Conservation (phyloP, 768 basidiomycete species). For the Chlorophyllum brunneum region DNA sequence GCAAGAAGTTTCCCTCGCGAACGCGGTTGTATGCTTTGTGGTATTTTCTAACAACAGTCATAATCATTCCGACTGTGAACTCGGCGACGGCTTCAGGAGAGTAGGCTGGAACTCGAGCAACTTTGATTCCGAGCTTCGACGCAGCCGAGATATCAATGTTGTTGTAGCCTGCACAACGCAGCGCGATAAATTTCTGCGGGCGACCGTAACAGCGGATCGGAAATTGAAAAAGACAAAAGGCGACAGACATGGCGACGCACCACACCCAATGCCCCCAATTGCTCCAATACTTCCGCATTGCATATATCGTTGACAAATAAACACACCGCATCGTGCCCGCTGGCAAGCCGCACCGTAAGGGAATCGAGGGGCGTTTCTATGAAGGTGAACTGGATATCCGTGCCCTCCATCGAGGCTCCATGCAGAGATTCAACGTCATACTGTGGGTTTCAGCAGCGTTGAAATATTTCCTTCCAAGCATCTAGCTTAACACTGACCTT, state of each 20-base stretch:
- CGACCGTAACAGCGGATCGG: neutral
- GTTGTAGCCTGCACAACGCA: constrained; percentile 41
- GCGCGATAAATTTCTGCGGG: constrained; percentile 34
- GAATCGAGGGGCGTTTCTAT: constrained; percentile 34
- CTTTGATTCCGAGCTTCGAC: constrained; percentile 28
- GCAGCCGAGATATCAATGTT: constrained; percentile 36
- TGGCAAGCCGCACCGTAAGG: constrained; percentile 31
- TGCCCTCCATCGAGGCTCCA: constrained; percentile 22
- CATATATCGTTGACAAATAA: constrained; percentile 43
- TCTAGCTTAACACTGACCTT: constrained; percentile 22
- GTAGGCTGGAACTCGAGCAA: constrained; percentile 39
- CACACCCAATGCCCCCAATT: constrained; percentile 30
- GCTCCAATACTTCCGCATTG: constrained; percentile 28
- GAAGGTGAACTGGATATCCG: constrained; percentile 30
- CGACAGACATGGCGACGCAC: constrained; percentile 20
- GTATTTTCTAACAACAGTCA: constrained; percentile 42
- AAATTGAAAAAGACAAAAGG: neutral
- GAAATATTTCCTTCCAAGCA: neutral
- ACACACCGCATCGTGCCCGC: constrained; percentile 35
- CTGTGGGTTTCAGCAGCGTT: constrained; percentile 15
- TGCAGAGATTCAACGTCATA: constrained; percentile 34
- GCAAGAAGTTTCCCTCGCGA: constrained; percentile 42
- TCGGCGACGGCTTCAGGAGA: constrained; percentile 42
- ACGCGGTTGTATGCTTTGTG: constrained; percentile 44
- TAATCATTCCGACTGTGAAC: constrained; percentile 42